Percentiles rank a stretch among this genome's conserved stretches.
Evolutionary conservation across 306 rosid genomes (phyloP).

Genomic region (Prunus padus): DNA sequence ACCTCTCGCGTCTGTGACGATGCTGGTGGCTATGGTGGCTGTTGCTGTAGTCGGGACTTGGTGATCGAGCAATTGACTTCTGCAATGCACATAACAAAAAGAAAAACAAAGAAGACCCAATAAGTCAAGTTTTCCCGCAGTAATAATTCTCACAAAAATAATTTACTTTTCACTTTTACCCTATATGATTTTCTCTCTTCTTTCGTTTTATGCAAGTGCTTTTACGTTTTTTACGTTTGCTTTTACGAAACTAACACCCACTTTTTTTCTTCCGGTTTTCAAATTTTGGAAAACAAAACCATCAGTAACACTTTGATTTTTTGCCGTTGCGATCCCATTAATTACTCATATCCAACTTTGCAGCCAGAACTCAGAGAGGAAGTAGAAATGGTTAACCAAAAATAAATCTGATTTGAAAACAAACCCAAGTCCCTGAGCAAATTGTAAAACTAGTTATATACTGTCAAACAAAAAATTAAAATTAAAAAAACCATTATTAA

Average conservation of each 20-base stretch:
- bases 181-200: no score
- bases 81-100: conserved; percentile 34
- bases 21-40: conserved; percentile 26
- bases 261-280: no score
- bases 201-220: not conserved
- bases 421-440: no score
- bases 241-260: no score
- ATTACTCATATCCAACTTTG: not conserved
- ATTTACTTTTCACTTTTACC: not conserved
- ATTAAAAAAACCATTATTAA: no score
- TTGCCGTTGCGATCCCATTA: not conserved
- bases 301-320: no score
- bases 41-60: conserved; percentile 40
- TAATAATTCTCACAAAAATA: not conserved
- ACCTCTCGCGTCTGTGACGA: conserved; percentile 49
- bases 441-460: no score
- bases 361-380: not conserved
- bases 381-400: no score
- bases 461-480: no score
- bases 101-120: not conserved
- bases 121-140: not conserved
- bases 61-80: conserved; percentile 55
- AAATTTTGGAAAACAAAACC: no score
- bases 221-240: no score
- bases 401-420: no score